Conservation (phyloP, 176 grass and related monocot species). For the Carex parvula region DNA sequence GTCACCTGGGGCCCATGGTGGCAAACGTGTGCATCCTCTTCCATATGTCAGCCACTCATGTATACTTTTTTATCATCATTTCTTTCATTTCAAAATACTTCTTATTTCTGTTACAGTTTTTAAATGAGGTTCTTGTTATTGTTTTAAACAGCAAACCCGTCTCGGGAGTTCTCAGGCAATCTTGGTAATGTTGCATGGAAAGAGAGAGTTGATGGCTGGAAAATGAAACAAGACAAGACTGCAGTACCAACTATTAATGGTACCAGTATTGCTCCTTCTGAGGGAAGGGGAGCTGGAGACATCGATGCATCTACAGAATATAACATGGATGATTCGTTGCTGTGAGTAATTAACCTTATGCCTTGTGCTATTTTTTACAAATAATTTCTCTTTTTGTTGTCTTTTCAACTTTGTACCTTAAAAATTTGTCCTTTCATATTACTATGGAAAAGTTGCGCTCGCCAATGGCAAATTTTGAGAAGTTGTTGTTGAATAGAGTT, state of each 20-base stretch:
- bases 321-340: constrained; percentile 86
- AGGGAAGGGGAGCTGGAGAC: constrained; percentile 67
- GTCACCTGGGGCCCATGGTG: constrained; percentile 76
- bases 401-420: background rate
- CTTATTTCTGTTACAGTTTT: constrained; percentile 12
- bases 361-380: background rate
- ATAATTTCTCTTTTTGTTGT: background rate
- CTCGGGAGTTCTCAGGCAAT: constrained; percentile 87
- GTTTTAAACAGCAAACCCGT: constrained; percentile 60
- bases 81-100: background rate
- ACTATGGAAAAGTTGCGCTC: background rate
- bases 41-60: constrained; percentile 71
- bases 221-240: constrained; percentile 96
- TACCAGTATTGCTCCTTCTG: constrained; percentile 89
- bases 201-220: constrained; percentile 99
- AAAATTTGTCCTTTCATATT: background rate
- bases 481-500: background rate
- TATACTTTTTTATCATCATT: constrained; percentile 30
- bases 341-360: constrained; percentile 48
- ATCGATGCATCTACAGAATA: constrained; percentile 96
- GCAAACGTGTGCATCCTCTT: constrained; percentile 71
- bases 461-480: background rate
- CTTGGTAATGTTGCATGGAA: constrained; percentile 96
- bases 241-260: constrained; percentile 81
- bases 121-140: constrained; percentile 27